Evolutionary conservation across 306 rosid species (phyloP).

Genomic region (Rubus idaeus): DNA sequence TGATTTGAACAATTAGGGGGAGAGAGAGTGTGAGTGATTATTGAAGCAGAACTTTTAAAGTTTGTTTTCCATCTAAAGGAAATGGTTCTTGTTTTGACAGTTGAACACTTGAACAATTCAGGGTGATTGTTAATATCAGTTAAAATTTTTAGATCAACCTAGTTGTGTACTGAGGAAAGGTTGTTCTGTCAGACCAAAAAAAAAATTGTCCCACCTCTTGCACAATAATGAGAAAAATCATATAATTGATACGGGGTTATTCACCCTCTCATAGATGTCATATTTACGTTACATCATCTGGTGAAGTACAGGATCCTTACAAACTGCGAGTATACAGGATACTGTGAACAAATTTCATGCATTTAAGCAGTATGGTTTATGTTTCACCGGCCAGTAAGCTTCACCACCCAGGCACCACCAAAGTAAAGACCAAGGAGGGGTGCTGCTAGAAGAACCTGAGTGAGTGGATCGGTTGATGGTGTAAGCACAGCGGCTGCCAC

Average conservation of each 20-base stretch:
- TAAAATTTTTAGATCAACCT: background rate
- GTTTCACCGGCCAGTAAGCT: constrained; percentile 67
- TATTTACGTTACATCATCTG: constrained; percentile 29
- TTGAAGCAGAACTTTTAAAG: background rate
- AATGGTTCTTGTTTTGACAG: background rate
- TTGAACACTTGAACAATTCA: background rate
- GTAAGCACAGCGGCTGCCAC: constrained; percentile 86
- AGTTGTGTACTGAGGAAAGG: background rate
- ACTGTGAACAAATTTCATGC: background rate
- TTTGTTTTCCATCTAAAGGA: background rate
- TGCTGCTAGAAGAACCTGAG: constrained; percentile 83
- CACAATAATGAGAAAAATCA: constrained; percentile 22
- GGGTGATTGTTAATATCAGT: background rate
- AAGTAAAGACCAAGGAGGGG: constrained; percentile 83
- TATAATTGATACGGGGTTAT: constrained; percentile 18
- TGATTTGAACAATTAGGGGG: constrained; percentile 36
- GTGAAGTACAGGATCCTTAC: constrained; percentile 41
- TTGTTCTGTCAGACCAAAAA: background rate
- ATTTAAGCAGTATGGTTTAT: background rate
- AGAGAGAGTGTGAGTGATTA: background rate
- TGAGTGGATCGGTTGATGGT: constrained; percentile 89
- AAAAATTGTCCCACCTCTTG: background rate
- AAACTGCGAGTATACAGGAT: background rate
- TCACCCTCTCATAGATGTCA: constrained; percentile 13
- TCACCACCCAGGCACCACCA: constrained; percentile 95